These are phyloP conservation scores for Penicillium rolfsii DNA, from an alignment of 2,329 filamentous ascomycete species.

Conservation along the genomic window DNA sequence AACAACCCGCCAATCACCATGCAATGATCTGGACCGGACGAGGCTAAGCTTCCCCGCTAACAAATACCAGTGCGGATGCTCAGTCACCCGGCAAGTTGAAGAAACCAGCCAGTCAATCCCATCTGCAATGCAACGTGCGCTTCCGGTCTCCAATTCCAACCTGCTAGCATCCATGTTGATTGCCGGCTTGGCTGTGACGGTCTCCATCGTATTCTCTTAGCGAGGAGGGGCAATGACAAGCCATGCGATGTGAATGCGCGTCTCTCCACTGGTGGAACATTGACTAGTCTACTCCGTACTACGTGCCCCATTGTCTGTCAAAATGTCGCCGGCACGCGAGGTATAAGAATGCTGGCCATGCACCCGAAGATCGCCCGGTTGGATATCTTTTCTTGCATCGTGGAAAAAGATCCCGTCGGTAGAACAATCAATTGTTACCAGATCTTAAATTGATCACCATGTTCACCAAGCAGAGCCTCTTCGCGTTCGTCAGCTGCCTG, in stretches of 20 bases:
- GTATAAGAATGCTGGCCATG: slow-evolving; percentile 27
- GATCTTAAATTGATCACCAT: slow-evolving; percentile 5
- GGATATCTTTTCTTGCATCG: slow-evolving; percentile 11
- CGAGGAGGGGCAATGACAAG: slow-evolving; percentile 6
- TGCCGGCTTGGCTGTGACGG: neutral
- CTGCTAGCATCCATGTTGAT: neutral
- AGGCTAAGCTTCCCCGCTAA: slow-evolving; percentile 9
- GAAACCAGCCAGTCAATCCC: slow-evolving; percentile 22
- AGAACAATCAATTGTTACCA: neutral
- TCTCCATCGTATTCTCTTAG: slow-evolving; percentile 3
- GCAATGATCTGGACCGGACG: neutral
- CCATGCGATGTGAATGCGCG: neutral
- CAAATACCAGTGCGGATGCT: neutral
- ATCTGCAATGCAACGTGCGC: slow-evolving; percentile 5
- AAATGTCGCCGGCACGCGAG: neutral
- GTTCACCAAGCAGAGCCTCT: slow-evolving; percentile 60
- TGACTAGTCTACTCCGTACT: neutral
- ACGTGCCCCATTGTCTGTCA: neutral
- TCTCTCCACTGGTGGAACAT: slow-evolving; percentile 4
- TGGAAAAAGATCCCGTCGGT: neutral
- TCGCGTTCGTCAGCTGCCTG: slow-evolving; percentile 28
- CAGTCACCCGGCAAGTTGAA: neutral
- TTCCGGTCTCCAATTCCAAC: neutral
- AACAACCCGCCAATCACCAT: slow-evolving; percentile 7
- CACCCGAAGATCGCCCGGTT: slow-evolving; percentile 9